A percentile compares a stretch with the other conserved stretches of the same genome.
Evolutionary conservation across 2,329 filamentous ascomycete genomes (phyloP).

Genomic region (Colletotrichum costaricense): DNA sequence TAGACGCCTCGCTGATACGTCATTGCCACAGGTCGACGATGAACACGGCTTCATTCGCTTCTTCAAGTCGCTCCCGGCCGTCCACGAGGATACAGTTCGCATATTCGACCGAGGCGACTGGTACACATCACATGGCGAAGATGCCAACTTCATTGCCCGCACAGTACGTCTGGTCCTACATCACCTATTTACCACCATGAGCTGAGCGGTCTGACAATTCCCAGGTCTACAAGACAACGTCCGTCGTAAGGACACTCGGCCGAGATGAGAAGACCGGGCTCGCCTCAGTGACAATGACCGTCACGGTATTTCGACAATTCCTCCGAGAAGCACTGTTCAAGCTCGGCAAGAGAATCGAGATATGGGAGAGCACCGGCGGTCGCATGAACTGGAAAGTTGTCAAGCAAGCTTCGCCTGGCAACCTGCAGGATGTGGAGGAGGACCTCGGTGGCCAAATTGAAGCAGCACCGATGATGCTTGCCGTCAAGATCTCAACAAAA

Average conservation of each 20-base stretch:
- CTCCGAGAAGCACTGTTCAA: conserved; percentile 93
- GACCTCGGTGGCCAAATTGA: conserved; percentile 90
- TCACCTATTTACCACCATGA: background rate
- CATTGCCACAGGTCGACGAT: conserved; percentile 80
- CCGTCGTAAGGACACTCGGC: conserved; percentile 90
- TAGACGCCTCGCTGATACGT: background rate
- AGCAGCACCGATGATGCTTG: conserved; percentile 91
- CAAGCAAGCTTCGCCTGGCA: conserved; percentile 95
- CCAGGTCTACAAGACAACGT: conserved; percentile 96
- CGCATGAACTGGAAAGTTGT: conserved; percentile 92
- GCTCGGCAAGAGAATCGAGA: conserved; percentile 89
- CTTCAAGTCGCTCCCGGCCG: conserved; percentile 85
- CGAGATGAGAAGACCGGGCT: conserved; percentile 85
- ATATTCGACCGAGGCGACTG: conserved; percentile 96
- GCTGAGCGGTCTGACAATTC: background rate
- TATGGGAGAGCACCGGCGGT: conserved; percentile 81
- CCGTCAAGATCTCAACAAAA: conserved; percentile 92
- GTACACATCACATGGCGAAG: conserved; percentile 92
- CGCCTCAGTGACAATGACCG: conserved; percentile 93
- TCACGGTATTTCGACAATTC: conserved; percentile 95
- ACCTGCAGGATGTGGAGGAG: conserved; percentile 96
- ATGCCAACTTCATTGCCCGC: conserved; percentile 85
- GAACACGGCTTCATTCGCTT: conserved; percentile 97
- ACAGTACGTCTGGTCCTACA: conserved; percentile 62
- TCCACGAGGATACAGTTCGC: conserved; percentile 80